Conservation (phyloP, 495 filamentous ascomycete species). For the Glutinoglossum americanum region DNA sequence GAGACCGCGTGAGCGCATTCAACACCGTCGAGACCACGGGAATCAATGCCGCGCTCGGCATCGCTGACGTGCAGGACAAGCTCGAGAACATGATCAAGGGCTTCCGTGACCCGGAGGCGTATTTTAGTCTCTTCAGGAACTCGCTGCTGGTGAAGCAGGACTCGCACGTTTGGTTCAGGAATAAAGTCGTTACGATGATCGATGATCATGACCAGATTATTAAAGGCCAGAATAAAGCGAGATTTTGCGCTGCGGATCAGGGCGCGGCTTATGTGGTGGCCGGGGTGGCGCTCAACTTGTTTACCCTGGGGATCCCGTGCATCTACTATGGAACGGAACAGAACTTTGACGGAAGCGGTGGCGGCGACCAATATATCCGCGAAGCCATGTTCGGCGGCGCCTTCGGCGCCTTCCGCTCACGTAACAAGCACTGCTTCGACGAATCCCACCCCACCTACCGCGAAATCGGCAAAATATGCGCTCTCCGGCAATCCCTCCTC, state of each 20-base stretch:
- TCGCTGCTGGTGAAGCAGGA: conserved; percentile 6
- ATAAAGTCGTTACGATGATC: conserved; percentile 13
- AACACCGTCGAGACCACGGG: conserved; percentile 11
- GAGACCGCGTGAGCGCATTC: conserved; percentile 1
- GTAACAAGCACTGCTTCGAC: conserved; percentile 10
- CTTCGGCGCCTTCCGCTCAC: conserved; percentile 11
- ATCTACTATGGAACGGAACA: conserved; percentile 15
- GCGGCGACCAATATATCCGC: conserved; percentile 10
- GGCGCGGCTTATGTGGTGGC: conserved; percentile 5
- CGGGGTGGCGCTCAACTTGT: conserved; percentile 11
- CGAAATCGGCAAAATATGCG: conserved; percentile 6
- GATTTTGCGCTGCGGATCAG: conserved; percentile 7
- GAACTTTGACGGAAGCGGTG: conserved; percentile 8
- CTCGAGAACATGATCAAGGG: conserved; percentile 11
- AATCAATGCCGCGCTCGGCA: conserved; percentile 11
- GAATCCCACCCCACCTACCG: conserved; percentile 5
- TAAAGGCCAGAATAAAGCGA: conserved; percentile 6
- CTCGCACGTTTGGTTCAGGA: conserved; percentile 9
- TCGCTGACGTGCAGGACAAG: conserved; percentile 9
- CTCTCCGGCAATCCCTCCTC: neutral
- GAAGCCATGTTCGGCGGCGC: conserved; percentile 12
- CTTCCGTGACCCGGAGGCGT: conserved; percentile 3
- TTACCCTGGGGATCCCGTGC: conserved; percentile 12
- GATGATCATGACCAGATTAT: conserved; percentile 14
- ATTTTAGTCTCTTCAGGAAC: conserved; percentile 12